Evolutionary conservation across 805 yeast species (phyloP).

Genomic region (Suhomyces emberorum): DNA sequence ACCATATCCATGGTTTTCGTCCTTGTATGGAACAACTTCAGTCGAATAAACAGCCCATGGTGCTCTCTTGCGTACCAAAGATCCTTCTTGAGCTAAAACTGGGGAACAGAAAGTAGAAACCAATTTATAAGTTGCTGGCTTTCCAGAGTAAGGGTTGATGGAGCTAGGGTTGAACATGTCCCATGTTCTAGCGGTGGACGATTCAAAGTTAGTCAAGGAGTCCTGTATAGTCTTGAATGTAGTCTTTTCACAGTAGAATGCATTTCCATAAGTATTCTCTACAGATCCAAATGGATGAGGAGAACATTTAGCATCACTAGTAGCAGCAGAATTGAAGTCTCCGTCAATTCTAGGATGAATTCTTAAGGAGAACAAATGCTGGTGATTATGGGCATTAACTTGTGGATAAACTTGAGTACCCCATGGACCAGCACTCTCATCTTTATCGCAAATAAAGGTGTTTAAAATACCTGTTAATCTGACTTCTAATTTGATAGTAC

Average conservation of each 20-base stretch:
- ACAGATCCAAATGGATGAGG: conserved; percentile 59
- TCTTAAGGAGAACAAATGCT: conserved; percentile 76
- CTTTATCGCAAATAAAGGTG: conserved; percentile 63
- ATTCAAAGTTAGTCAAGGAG: conserved; percentile 59
- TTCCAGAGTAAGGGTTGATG: conserved; percentile 65
- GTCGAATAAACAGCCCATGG: conserved; percentile 72
- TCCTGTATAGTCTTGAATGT: conserved; percentile 67
- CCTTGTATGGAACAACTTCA: conserved; percentile 68
- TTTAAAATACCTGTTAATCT: conserved; percentile 81
- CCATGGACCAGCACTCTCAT: conserved; percentile 70
- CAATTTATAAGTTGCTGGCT: conserved; percentile 73
- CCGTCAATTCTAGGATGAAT: conserved; percentile 81
- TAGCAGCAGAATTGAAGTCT: conserved; percentile 70
- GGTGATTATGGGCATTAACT: conserved; percentile 84
- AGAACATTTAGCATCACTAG: conserved; percentile 59
- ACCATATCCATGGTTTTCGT: conserved; percentile 48
- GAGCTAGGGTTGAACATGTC: conserved; percentile 71
- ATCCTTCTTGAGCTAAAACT: conserved; percentile 68
- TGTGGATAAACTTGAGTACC: conserved; percentile 79
- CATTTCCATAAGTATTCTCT: conserved; percentile 79
- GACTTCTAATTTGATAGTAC: conserved; percentile 74
- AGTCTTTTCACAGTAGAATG: conserved; percentile 62
- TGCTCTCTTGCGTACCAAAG: conserved; percentile 76
- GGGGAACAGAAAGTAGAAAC: conserved; percentile 75
- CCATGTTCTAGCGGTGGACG: conserved; percentile 69